Evolutionary conservation across 177 flowering plant species (phyloP).

Genomic region (Vitis hybrid): DNA sequence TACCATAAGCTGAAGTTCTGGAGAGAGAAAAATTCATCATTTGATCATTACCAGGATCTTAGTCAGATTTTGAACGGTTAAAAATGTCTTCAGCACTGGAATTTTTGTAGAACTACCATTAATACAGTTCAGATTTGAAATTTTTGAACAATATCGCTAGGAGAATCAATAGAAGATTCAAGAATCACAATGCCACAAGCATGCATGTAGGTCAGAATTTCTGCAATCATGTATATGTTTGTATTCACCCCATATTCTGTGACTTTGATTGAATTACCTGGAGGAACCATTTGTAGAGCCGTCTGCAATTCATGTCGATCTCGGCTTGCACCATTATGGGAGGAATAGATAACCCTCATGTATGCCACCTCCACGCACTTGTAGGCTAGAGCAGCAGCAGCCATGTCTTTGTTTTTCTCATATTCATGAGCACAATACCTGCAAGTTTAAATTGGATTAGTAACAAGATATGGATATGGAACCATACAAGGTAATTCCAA

Average conservation of each 20-base stretch:
- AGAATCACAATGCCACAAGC: too few relatives aligned
- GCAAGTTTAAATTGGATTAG: slow-evolving; percentile 1
- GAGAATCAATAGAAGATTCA: too few relatives aligned
- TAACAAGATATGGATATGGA: background rate
- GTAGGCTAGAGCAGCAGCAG: slow-evolving; percentile 55
- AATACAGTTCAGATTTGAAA: too few relatives aligned
- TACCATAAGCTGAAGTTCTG: background rate
- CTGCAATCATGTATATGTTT: background rate
- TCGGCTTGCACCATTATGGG: slow-evolving; percentile 32
- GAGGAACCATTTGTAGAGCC: slow-evolving; percentile 39
- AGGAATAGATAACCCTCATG: slow-evolving; percentile 46
- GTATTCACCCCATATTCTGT: background rate
- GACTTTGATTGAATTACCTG: slow-evolving; percentile 23
- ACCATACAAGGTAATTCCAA: slow-evolving; percentile 1
- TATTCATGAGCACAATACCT: slow-evolving; percentile 58
- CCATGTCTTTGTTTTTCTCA: slow-evolving; percentile 52
- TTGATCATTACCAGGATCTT: background rate
- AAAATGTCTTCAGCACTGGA: background rate
- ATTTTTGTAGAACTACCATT: background rate
- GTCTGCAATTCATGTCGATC: slow-evolving; percentile 42
- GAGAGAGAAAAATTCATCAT: background rate
- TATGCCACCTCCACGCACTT: slow-evolving; percentile 55
- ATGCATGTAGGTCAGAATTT: background rate
- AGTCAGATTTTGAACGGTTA: background rate
- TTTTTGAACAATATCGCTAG: too few relatives aligned